Base-by-base conservation (phyloP, 192 early-diverging fungal species). In the Diversispora epigaea region DNA sequence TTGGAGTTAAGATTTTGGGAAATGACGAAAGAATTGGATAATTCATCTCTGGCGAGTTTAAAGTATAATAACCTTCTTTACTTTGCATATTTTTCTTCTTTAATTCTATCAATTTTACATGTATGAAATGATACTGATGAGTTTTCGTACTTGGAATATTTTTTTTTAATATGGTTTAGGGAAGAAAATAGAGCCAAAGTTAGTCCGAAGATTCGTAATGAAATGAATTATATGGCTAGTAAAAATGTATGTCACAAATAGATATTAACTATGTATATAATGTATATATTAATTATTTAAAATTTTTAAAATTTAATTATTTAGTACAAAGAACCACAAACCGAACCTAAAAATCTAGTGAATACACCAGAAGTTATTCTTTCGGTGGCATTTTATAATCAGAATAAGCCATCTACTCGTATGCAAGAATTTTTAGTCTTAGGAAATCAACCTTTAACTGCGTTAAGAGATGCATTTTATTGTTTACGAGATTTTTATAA, bases 381-480 rank as follows among this genome's bases (percentile, higher is more conserved):
- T 14, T 85, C 84, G 25, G 86, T 90, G 14, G 85, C 86, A 62
- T 81, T 92, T n/a, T 90, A 87, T 80, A 86, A 87, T 78, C 81
- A 86, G 4, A 77, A 84, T 8, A 82, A 78, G 22, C 84, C 88
- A 0, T 78, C 81, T 3, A 73, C 78, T 39, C 84, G 82, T 70
- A 80, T 86, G 82, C 88, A 91, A 62, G 90, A 89, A 82, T 87
- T 85, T 66, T 70, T 84, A 21, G 86, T 93, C 7, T 83, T 92
- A 19, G 92, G 92, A 14, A 87, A 84, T 43, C 91, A 93, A 76
- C 82, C 82, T 10, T 80, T 94, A 21, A 82, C 90, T 0, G 87
- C 79, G 2, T 68, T 94, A 43, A 85, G 91, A 12, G 92, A 93
- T 78, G 83, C 86, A 15, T 88, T 94, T 64, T 86, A 88, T 68